Evolutionary conservation across 441 rosid genomes (phyloP).

Genomic region (Croton laevigatus): DNA sequence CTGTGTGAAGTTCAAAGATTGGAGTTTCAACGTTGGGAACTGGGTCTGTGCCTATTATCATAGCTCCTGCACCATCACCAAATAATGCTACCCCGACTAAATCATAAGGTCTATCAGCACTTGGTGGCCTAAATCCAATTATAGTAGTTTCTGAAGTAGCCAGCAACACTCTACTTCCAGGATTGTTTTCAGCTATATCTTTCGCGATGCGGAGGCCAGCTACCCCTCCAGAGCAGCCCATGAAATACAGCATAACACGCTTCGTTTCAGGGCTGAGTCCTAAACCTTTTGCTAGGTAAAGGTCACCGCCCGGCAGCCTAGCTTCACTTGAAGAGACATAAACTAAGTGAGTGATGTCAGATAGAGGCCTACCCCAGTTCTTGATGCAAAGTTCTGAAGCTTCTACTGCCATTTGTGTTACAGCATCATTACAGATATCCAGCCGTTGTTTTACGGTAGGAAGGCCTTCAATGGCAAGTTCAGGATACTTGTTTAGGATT

Average conservation of each 20-base stretch:
- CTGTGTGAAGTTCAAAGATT: constrained; percentile 85
- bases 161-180: constrained; percentile 78
- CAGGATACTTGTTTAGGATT: constrained; percentile 76
- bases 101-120: constrained; percentile 78
- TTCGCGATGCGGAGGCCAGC: constrained; percentile 91
- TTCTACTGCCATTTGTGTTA: constrained; percentile 85
- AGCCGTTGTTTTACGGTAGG: constrained; percentile 78
- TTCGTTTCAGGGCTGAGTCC: constrained; percentile 74
- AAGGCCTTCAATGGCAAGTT: constrained; percentile 73
- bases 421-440: constrained; percentile 78
- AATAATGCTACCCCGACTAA: constrained; percentile 93
- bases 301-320: constrained; percentile 89
- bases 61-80: constrained; percentile 93
- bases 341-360: constrained; percentile 85
- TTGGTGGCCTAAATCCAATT: constrained; percentile 92
- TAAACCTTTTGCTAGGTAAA: constrained; percentile 73
- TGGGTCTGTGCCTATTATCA: constrained; percentile 79
- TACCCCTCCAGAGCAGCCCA: constrained; percentile 95
- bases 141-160: constrained; percentile 94
- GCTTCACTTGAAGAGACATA: constrained; percentile 94
- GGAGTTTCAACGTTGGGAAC: constrained; percentile 50
- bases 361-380: constrained; percentile 77
- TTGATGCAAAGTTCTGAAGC: constrained; percentile 76
- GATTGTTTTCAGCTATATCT: constrained; percentile 92
- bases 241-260: constrained; percentile 78